Conservation (phyloP, 2,329 filamentous ascomycete species). For the Ascochyta lentis region DNA sequence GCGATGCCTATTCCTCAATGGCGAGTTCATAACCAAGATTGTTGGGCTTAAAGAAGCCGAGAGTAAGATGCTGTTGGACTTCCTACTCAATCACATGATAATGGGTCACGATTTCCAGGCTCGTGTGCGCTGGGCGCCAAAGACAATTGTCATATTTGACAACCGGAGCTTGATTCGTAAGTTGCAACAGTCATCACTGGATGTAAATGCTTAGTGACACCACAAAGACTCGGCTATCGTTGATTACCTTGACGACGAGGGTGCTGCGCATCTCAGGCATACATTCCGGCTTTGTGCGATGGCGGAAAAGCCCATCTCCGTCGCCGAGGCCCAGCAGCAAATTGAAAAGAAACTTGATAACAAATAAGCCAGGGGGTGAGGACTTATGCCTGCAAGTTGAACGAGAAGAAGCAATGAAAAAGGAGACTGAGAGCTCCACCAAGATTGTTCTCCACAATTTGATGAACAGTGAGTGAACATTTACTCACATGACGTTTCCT, state of each 20-base stretch:
- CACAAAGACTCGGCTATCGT: constrained; percentile 1
- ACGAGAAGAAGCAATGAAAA: not conserved
- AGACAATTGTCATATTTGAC: constrained; percentile 82
- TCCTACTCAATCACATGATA: constrained; percentile 76
- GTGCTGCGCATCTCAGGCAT: constrained; percentile 2
- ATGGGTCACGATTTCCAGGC: constrained; percentile 55
- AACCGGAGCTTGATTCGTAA: constrained; percentile 58
- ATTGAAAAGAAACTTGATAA: not conserved
- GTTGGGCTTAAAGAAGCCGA: constrained; percentile 83
- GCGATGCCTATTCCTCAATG: constrained; percentile 20
- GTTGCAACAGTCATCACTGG: not conserved
- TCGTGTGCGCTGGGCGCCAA: constrained; percentile 74
- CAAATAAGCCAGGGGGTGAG: not conserved
- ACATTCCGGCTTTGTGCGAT: constrained; percentile 5
- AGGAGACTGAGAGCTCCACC: not conserved
- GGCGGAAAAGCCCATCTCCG: constrained; percentile 1
- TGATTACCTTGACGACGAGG: constrained; percentile 2
- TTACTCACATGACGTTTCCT: not conserved
- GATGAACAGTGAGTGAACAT: not conserved
- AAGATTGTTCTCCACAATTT: not conserved
- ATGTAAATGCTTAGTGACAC: not conserved
- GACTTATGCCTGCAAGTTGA: not conserved
- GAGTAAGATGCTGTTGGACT: constrained; percentile 74
- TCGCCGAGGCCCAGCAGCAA: not conserved
- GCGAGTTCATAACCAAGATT: constrained; percentile 70